Evolutionary conservation across 805 yeast species (phyloP).

Genomic region (Komagataella mondaviorum): DNA sequence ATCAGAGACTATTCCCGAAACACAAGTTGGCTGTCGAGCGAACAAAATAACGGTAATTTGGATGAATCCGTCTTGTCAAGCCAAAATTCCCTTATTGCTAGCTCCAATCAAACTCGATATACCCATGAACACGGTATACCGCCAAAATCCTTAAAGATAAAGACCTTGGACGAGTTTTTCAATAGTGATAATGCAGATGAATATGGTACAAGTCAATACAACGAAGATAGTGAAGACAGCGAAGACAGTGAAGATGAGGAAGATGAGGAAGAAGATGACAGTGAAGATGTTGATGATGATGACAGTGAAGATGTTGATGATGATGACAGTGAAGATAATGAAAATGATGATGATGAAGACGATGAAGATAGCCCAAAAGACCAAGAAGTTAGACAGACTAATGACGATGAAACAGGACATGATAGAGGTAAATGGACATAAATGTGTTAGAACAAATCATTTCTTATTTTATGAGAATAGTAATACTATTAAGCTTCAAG

Average conservation of each 20-base stretch:
- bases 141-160: conserved; percentile 39
- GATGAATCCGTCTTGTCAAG: neutral
- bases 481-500: neutral
- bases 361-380: neutral
- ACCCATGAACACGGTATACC: conserved; percentile 3
- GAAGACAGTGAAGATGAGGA: conserved; percentile 18
- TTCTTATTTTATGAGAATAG: neutral
- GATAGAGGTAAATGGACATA: neutral
- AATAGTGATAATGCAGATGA: conserved; percentile 13
- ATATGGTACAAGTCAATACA: conserved; percentile 14
- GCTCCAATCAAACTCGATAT: neutral
- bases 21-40: conserved; percentile 5
- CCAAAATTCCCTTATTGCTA: neutral
- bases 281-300: conserved; percentile 11
- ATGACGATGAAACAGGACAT: neutral
- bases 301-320: conserved; percentile 1
- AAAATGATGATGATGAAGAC: neutral
- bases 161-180: conserved; percentile 80
- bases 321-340: neutral
- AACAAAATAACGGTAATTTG: too few relatives aligned
- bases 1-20: conserved; percentile 24
- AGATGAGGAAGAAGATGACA: conserved; percentile 17
- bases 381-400: neutral
- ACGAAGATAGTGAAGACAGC: conserved; percentile 17
- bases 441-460: too few relatives aligned